Base-by-base conservation (phyloP, 2,329 filamentous ascomycete genomes). In the Blumeria hordei region DNA sequence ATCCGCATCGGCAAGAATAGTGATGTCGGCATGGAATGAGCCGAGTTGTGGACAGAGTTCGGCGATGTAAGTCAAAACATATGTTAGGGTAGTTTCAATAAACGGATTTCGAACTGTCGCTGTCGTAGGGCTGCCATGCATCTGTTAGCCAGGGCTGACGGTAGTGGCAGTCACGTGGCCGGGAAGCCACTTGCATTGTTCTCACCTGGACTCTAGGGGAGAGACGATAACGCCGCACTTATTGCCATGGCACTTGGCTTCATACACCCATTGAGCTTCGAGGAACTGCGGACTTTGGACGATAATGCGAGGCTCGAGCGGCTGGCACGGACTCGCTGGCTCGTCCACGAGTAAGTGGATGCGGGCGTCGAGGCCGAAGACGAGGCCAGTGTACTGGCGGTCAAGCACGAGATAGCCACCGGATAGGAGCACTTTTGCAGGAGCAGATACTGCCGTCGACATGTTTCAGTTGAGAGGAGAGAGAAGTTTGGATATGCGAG, bases 401-500 rank as follows among this genome's bases (percentile, higher is more conserved):
- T 96, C 90, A 49, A 98, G 80, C 21, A 95, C 90, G 49, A 96
- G 80, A 69, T 96, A 98, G 58, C 92, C 92, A 59, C 92, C 92
- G 3, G 90, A 87, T 55, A 96, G 77, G 60, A 98, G 77, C 58
- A 98, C 92, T 72, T 98, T 98, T 62, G 92, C 92, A 16, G 92
- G 92, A 21, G 92, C 90, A 59, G 92, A 96, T 60, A 94, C 78
- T 64, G 62, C 64, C 1, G 63, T 65, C 5, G 58, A 44, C 57
- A 59, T 61, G 28, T 41, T 54, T 4, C 4, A 28, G 21, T 28
- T 28, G 21, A 28, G 21, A 28, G n/a, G n/a, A 28, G 21, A 28
- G 21, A 28, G 2, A 4, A 28, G 21, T 28, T 2, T 28, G 21
- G 21, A 28, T 28, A 28, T 28, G 21, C 4, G 21, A 28, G 21